These are phyloP conservation scores for Perilla frutescens DNA, from an alignment of 257 asterid species.

Conservation along the genomic window DNA sequence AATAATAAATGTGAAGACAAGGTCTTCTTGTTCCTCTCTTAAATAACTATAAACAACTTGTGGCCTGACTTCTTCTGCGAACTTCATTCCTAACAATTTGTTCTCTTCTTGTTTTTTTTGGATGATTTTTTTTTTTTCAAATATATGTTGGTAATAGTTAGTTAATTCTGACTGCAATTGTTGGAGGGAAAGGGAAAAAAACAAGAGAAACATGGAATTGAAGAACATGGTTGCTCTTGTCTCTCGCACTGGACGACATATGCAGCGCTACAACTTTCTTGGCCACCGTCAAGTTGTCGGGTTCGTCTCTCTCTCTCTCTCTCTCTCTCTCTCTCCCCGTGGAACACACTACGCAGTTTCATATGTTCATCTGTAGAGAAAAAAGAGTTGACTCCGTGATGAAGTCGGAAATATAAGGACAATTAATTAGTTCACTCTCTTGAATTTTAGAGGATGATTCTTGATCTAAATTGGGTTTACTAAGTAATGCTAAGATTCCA, in stretches of 20 bases:
- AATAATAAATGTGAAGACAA: slow-evolving; percentile 35
- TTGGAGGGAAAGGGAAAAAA: not conserved
- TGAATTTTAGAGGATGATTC: not conserved
- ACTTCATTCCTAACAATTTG: slow-evolving; percentile 28
- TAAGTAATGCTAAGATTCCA: not conserved
- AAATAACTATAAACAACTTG: not conserved
- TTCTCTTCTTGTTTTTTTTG: not conserved
- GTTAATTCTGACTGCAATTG: not conserved
- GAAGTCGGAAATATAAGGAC: not conserved
- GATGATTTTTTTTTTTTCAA: not conserved
- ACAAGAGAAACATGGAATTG: slow-evolving; percentile 48
- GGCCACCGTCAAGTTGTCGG: slow-evolving; percentile 96
- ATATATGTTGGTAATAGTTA: slow-evolving; percentile 3
- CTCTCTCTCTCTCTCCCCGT: not conserved
- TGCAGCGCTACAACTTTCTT: slow-evolving; percentile 71
- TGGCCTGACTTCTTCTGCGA: slow-evolving; percentile 28
- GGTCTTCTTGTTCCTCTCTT: slow-evolving; percentile 11
- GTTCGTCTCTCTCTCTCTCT: slow-evolving; percentile 41
- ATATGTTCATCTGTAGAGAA: not conserved
- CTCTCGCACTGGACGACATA: slow-evolving; percentile 80
- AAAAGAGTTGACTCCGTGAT: slow-evolving; percentile 20
- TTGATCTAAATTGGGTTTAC: not conserved
- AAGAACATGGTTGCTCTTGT: slow-evolving; percentile 71
- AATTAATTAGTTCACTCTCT: slow-evolving; percentile 17
- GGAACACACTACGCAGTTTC: not conserved